A percentile compares a stretch with the other conserved stretches of the same genome.
Conservation (phyloP, 129 eudicot species). For the Flaveria sonorensis region DNA sequence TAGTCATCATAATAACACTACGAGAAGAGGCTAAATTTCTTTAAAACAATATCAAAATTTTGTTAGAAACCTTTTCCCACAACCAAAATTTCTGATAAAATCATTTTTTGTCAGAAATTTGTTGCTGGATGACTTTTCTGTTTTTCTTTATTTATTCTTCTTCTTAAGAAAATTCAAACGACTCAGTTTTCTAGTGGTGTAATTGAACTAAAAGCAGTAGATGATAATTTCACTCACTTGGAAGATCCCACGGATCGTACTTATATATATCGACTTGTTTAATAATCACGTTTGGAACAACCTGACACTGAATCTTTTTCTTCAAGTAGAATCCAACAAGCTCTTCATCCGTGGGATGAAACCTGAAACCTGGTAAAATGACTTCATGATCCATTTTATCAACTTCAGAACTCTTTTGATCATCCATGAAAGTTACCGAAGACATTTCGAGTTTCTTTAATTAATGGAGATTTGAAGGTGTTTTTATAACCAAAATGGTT, state of each 20-base stretch:
- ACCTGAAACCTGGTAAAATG: conserved; percentile 87
- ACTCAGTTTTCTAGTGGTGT: no score
- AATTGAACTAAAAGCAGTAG: neutral
- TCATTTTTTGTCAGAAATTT: no score
- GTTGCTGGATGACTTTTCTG: no score
- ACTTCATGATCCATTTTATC: conserved; percentile 70
- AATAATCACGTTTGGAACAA: conserved; percentile 73
- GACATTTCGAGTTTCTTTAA: conserved; percentile 11
- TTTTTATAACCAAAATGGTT: conserved; percentile 40
- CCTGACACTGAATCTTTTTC: conserved; percentile 61
- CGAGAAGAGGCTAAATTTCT: no score
- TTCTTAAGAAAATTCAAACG: no score
- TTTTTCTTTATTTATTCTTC: no score
- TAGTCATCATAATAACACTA: neutral
- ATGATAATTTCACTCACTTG: conserved; percentile 52
- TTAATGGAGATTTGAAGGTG: neutral
- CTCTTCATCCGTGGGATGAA: conserved; percentile 95
- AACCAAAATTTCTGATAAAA: no score
- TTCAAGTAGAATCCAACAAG: conserved; percentile 85
- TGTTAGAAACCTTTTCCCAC: no score
- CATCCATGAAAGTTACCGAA: conserved; percentile 52
- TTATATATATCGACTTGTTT: conserved; percentile 88
- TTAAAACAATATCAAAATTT: no score
- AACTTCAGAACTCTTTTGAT: conserved; percentile 35
- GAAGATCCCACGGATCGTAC: conserved; percentile 96